Evolutionary conservation across 1,284 basidiomycete genomes (phyloP), one percentile per base, ranked within the genome.

Genomic region (Boletus sp.): DNA sequence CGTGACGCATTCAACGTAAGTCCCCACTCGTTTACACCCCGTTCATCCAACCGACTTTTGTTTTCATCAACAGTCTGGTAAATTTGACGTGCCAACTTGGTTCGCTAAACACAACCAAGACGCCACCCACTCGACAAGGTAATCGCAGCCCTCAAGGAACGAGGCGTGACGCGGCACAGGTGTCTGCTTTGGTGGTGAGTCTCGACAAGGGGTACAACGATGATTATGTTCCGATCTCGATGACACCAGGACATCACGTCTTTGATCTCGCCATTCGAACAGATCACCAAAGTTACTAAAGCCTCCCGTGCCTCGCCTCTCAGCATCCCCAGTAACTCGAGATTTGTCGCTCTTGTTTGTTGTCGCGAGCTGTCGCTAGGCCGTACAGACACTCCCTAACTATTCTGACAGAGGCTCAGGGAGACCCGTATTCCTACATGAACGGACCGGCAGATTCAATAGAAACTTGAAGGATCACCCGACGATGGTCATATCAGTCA

Each of bases 251-350:
- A 23, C 83, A 87, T 54, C 86, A 86, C 60, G 77, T 80, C 38
- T 90, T 90, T 70, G 83, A 91, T 64, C 81, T 91, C 52, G 86
- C n/a, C 87, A 0, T 85, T 90, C 64, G 86, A 90, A 14, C 77
- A 81, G 56, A 64, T 78, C 51, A 82, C 85, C 71, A 77, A 82
- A 48, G 88, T 79, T 30, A 81, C 79, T 1, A 84, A 83, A 28
- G 78, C 83, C 55, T 72, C 83, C 1, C 93, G 94, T 74, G 92
- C 91, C 3, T 90, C 90, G 6, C 76, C 87, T 4, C 81, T 94
- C 62, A 64, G 85, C 44, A 63, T 82, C 48, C 88, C 89, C 21
- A 7, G 55, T 3, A 68, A 67, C 66, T 67, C 52, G 25, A 55
- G 40, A 68, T 69, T 6, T 1, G 66, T 68, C 17, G 8, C 44